Evolutionary conservation across 129 eudicot species (phyloP).

Genomic region (Tagetes patula): DNA sequence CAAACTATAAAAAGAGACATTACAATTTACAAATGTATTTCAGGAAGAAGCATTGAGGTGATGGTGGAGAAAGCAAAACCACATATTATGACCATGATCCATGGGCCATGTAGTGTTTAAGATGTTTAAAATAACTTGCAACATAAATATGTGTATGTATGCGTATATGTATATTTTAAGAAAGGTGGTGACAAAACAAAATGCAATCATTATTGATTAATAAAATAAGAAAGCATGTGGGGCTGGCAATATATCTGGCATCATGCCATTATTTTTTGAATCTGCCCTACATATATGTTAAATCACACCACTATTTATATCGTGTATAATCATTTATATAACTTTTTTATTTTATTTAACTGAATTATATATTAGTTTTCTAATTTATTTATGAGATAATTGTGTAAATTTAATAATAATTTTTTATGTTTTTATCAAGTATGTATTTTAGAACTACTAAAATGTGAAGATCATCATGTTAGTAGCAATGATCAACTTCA

Average conservation of each 20-base stretch:
- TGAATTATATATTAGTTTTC: too few relatives aligned
- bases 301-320: slow-evolving; percentile 12
- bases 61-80: slow-evolving; percentile 23
- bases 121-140: not conserved
- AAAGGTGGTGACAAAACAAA: slow-evolving; percentile 26
- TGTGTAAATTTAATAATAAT: too few relatives aligned
- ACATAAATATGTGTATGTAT: not conserved
- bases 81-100: not conserved
- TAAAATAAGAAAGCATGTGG: slow-evolving; percentile 18
- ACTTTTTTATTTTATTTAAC: not conserved
- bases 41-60: slow-evolving; percentile 24
- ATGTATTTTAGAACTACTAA: too few relatives aligned
- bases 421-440: too few relatives aligned
- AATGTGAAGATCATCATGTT: too few relatives aligned
- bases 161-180: not conserved
- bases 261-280: slow-evolving; percentile 22
- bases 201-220: slow-evolving; percentile 10
- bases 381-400: too few relatives aligned
- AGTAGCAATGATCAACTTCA: too few relatives aligned
- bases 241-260: slow-evolving; percentile 26
- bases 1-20: not conserved
- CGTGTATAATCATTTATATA: not conserved
- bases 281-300: slow-evolving; percentile 13
- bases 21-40: not conserved
- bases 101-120: not conserved